phyloP scores from a whole-genome alignment of 768 basidiomycete genomes.

The Infundibulicybe gibba region DNA sequence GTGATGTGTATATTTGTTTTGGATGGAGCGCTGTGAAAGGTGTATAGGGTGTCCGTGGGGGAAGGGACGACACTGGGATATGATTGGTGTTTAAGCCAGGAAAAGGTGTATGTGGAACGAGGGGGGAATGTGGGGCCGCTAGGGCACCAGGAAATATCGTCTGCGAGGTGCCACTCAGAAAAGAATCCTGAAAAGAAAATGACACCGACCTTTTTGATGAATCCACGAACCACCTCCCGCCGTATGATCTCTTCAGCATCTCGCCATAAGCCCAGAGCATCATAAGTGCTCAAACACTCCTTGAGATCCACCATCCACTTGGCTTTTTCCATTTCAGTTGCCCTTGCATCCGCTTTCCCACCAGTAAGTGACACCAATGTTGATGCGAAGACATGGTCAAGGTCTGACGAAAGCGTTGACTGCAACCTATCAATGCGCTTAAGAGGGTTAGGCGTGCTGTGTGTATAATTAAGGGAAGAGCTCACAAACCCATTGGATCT shows the following conservation, averaged over 20 bases:
- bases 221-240: conserved; percentile 65
- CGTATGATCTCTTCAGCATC: conserved; percentile 88
- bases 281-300: conserved; percentile 80
- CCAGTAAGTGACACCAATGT: conserved; percentile 51
- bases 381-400: conserved; percentile 76
- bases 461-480: conserved; percentile 8
- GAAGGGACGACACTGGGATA: conserved; percentile 16
- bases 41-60: conserved; percentile 46
- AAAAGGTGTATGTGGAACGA: conserved; percentile 76
- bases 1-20: conserved; percentile 29
- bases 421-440: conserved; percentile 82
- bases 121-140: conserved; percentile 65
- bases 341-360: conserved; percentile 42
- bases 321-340: conserved; percentile 60
- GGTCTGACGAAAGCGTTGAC: conserved; percentile 79
- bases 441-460: conserved; percentile 3
- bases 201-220: conserved; percentile 70
- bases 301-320: conserved; percentile 64
- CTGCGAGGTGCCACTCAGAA: conserved; percentile 31
- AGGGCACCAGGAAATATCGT: conserved; percentile 73
- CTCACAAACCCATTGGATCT: conserved; percentile 78
- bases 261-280: conserved; percentile 74
- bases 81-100: conserved; percentile 19
- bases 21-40: conserved; percentile 51
- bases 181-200: not conserved